Evolutionary conservation across 352 stramenopile genomes (phyloP), one percentile per base, ranked within the genome.

Genomic region (Albugo candida): DNA sequence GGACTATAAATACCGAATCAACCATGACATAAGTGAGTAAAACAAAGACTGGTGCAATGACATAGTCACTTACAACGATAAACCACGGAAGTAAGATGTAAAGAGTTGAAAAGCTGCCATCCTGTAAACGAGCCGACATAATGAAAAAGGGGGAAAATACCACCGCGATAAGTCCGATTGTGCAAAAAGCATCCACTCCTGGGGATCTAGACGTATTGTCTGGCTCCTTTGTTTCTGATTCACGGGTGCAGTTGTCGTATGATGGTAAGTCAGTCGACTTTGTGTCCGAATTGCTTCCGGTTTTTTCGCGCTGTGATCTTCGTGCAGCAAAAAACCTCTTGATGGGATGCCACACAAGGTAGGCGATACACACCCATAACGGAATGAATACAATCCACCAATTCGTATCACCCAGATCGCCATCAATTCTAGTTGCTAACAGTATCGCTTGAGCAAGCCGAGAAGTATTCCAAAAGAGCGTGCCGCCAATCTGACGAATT

Each of bases 311-410:
- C 54, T 47, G 14, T 73, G 24, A 31, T 31, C 24, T 3, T 8
- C 24, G 24, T 31, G 24, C 24, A 31, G 24, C 24, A 8, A 31
- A 53, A 48, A 82, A 85, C 36, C 67, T 69, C 35, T 59, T 54
- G 21, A 82, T 48, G 4, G 73, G 65, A 36, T 66, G 59, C 37
- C 58, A 72, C 18, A 78, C 45, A 45, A 74, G 82, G 53, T 77
- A 82, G 12, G 45, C 50, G 8, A 85, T 48, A 47, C 81, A 85
- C 36, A 86, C 53, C 77, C 77, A 91, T 36, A 91, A 55, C 0
- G 77, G 77, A 10, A 79, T 54, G 54, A 91, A 87, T 13, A 85
- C 65, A 49, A 80, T 47, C 77, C 77, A 91, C 77, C 77, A 91
- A 45, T 61, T 85, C 5, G 62, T 54, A 31, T 66, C 58, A 36